Evolutionary conservation across 192 early-diverging fungal species (phyloP), one percentile per base, ranked within the genome.

Genomic region (Coemansia interrupta): DNA sequence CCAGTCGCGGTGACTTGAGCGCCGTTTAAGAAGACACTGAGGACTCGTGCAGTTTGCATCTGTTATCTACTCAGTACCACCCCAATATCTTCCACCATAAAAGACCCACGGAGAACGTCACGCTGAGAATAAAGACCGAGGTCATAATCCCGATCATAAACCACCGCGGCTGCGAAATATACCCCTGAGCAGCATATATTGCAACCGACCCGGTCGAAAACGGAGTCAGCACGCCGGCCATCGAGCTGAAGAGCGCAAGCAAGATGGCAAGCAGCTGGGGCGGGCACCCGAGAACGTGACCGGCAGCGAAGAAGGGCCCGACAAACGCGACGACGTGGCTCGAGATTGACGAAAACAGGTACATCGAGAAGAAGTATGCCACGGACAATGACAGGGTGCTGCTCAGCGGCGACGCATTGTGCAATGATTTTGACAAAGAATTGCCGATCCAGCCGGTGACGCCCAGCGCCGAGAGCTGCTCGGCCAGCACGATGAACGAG

Each of bases 271-370:
- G 45, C 38, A 88, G 54, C 49, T 70, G 60, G 2, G 85, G 83
- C 20, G 85, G 79, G 38, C 78, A 83, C 3, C 80, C 80, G 13
- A 90, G 72, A 5, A 72, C 69, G 43, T 82, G 72, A 2, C 83
- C 90, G 14, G 89, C 90, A n/a, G 83, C 82, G 64, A 92, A 73
- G 54, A 92, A 83, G 7, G 90, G 87, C 8, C 79, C 83, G 42
- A 70, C 75, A 51, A 92, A 82, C 0, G 90, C 85, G 17, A 88
- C 83, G 6, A 84, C 85, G 44, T 92, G 90, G 47, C 83, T 83
- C 39, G 87, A 89, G 5, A 87, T 82, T 14, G 82, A 84, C 10
- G 87, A 89, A 60, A 91, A 91, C 58, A 91, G 50, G 60, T 86
- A 89, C 62, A 85, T 87, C 23, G 85, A 83, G n/a, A 83, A 67